phyloP scores from a whole-genome alignment of 805 yeast genomes.

The Cyberlindnera maritima region DNA sequence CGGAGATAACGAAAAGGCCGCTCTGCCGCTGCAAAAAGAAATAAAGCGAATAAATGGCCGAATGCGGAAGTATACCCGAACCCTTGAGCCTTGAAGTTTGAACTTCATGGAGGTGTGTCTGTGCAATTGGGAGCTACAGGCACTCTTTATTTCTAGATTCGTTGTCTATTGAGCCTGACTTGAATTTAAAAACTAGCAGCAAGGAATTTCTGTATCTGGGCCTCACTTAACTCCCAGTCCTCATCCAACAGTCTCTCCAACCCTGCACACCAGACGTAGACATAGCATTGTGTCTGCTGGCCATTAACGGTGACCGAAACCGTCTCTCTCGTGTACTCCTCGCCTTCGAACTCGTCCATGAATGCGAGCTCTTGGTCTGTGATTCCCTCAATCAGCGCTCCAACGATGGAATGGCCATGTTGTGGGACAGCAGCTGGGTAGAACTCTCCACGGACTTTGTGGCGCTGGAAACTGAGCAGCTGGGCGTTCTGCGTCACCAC shows the following conservation, averaged over 20 bases:
- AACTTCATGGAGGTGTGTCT: too few relatives aligned
- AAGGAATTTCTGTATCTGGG: constrained; percentile 3
- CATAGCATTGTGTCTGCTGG: background rate
- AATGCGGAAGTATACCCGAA: too few relatives aligned
- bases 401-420: background rate
- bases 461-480: constrained; percentile 4
- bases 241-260: constrained; percentile 1
- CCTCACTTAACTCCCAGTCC: constrained; percentile 8
- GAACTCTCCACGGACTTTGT: constrained; percentile 8
- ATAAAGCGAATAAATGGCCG: too few relatives aligned
- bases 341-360: constrained; percentile 16
- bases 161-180: too few relatives aligned
- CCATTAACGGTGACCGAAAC: constrained; percentile 2
- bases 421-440: constrained; percentile 14
- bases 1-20: background rate
- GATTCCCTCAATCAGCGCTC: constrained; percentile 9
- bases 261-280: constrained; percentile 9
- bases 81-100: too few relatives aligned
- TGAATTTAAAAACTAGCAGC: background rate
- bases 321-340: constrained; percentile 5
- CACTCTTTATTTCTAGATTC: too few relatives aligned
- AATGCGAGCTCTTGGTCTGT: constrained; percentile 3
- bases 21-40: too few relatives aligned
- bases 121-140: too few relatives aligned
- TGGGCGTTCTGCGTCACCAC: background rate